Evolutionary conservation across 192 early-diverging fungal genomes (phyloP), one percentile per base, ranked within the genome.

Genomic region (Chytriomyces sp.): DNA sequence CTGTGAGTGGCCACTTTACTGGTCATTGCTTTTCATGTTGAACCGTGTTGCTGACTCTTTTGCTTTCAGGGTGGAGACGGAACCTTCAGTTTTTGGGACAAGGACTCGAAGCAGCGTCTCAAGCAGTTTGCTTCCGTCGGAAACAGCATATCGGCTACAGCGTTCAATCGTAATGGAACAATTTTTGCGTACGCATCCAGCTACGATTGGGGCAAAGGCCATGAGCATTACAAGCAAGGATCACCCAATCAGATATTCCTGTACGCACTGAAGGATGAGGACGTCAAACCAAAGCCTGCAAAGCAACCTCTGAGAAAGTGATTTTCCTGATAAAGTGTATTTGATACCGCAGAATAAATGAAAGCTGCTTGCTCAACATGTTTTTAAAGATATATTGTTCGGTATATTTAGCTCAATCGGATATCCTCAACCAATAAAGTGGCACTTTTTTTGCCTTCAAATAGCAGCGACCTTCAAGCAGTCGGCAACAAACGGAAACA

Each of bases 81-180:
- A 28, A 86, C 88, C 35, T 91, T 95, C 62, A 83, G 89, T 57
- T 96, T 97, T 79, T 98, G 97, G 97, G 97, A 98, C 84, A 97
- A 96, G 82, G 94, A 94, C 78, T 91, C 94, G 20, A 92, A 92
- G 78, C 92, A 92, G 69, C 90, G 92, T 67, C 87, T 97, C 69
- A 96, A 96, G 85, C 73, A 80, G 18, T 92, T 94, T 79, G 62
- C 82, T 45, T 89, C 90, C 26, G 81, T 91, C 16, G 88, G 86
- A 35, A 85, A 77, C 7, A 90, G 92, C 24, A 91, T 98, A 66
- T 73, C 90, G 3, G 83, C 89, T 45, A 86, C 92, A 11, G 89
- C 93, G 10, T 97, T 96, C 83, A 94, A 90, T 65, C 85, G 87
- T 45, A 93, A 91, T 50, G 97, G 96, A 26, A 86, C 81, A 45